phyloP scores from a whole-genome alignment of 768 basidiomycete genomes.

The Tremella fuciformis region DNA sequence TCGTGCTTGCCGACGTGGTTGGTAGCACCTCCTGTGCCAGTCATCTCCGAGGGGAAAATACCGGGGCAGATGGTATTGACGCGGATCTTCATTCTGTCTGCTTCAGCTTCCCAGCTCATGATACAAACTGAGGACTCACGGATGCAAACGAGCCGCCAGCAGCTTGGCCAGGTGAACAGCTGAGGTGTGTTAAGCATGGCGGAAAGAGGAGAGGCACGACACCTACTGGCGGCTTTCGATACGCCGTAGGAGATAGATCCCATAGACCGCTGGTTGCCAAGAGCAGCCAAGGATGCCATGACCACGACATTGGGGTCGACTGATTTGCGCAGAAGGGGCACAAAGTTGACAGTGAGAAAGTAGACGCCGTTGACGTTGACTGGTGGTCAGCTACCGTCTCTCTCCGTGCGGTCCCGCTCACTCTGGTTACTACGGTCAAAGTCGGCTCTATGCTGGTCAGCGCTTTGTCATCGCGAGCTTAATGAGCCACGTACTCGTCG shows the following conservation, averaged over 20 bases:
- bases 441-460: background rate
- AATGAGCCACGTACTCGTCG: background rate
- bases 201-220: no score
- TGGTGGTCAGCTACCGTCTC: no score
- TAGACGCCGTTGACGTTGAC: slow-evolving; percentile 27
- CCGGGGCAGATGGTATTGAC: slow-evolving; percentile 39
- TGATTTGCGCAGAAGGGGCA: slow-evolving; percentile 31
- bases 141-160: slow-evolving; percentile 24
- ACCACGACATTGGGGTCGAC: slow-evolving; percentile 18
- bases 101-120: background rate
- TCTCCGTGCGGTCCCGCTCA: background rate
- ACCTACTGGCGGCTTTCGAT: slow-evolving; percentile 26
- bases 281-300: slow-evolving; percentile 30
- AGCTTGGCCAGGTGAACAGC: background rate
- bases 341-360: slow-evolving; percentile 25
- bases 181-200: background rate
- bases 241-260: slow-evolving; percentile 25
- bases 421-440: background rate
- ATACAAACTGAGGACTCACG: slow-evolving; percentile 12
- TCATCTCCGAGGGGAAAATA: slow-evolving; percentile 36
- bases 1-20: no score
- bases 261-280: slow-evolving; percentile 21
- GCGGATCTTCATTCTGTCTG: slow-evolving; percentile 31
- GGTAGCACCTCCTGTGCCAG: no score
- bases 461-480: background rate